Evolutionary conservation across 2,329 filamentous ascomycete genomes (phyloP).

Genomic region (Penicillium frequentans): DNA sequence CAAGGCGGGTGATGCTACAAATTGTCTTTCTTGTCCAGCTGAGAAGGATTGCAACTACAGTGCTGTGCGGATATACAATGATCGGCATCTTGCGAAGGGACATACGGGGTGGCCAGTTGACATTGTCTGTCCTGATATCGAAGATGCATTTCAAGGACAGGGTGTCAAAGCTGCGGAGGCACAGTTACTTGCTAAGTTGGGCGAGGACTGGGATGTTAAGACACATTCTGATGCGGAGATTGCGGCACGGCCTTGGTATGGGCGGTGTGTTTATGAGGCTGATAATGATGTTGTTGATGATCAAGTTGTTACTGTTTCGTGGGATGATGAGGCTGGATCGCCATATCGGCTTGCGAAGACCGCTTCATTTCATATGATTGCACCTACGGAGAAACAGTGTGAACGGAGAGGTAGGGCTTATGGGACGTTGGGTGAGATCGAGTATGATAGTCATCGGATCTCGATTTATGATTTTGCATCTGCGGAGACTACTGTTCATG

Average conservation of each 20-base stretch:
- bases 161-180: conserved; percentile 53
- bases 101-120: conserved; percentile 79
- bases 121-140: conserved; percentile 89
- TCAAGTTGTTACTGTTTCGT: conserved; percentile 82
- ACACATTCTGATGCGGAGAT: conserved; percentile 55
- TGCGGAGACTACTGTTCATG: conserved; percentile 52
- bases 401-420: conserved; percentile 83
- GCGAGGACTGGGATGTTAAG: conserved; percentile 57
- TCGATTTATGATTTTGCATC: conserved; percentile 70
- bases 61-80: conserved; percentile 77
- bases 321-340: conserved; percentile 66
- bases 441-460: conserved; percentile 78
- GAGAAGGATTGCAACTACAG: conserved; percentile 80
- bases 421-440: conserved; percentile 80
- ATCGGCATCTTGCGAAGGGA: conserved; percentile 64
- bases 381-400: conserved; percentile 83
- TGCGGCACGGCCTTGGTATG: conserved; percentile 67
- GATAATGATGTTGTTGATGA: conserved; percentile 95
- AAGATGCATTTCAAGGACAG: conserved; percentile 61
- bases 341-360: conserved; percentile 69
- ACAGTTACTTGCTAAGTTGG: conserved; percentile 50
- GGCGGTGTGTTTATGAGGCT: conserved; percentile 89
- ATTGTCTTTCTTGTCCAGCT: conserved; percentile 78
- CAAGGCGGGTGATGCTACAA: conserved; percentile 73
- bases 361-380: conserved; percentile 90